Evolutionary conservation across 257 asterid species (phyloP), one percentile per base, ranked within the genome.

Genomic region (Solanum appendiculatum): DNA sequence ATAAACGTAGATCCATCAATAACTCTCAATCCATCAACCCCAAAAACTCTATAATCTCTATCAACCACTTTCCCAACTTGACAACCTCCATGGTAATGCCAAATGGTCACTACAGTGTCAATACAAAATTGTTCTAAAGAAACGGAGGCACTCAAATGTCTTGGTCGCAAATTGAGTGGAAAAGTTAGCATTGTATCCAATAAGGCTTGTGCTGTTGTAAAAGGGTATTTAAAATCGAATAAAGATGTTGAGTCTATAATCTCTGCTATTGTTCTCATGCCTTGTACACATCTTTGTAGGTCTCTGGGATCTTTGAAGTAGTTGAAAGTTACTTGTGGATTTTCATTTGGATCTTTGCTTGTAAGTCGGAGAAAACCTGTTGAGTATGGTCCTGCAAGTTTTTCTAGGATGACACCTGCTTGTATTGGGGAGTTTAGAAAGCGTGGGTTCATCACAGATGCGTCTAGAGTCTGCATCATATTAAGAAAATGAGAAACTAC

Each of bases 31-130:
- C 93, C 90, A 4, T 94, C 98, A 7, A 94, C 94, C 0, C 98
- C 98, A 6, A 94, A 0, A 34, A 95, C 95, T 83, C 56, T 91
- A 39, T 93, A 93, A 29, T 96, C 87, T 1, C 42, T 88, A 88
- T 95, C 98, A 11, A 96, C 97, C 9, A 96, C 99, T 36, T 86
- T 86, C 34, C 88, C 88, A 69, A 95, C 94, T 64, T 92, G 98
- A 88, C 98, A 96, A 9, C 99, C 99, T 5, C 99, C 99, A 48
- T 96, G 99, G 68, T 92, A 95, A 87, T 96, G 99, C 98, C 98
- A 96, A 29, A 96, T 92, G 11, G 98, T 93, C 92, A 91, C 88
- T 44, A 95, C 98, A 2, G 97, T 93, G 88, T 95, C 98, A 9
- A 58, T 86, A 64, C 99, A 96, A 27, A 86, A 94, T 63, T 93